phyloP scores from a whole-genome alignment of 805 yeast species.

The Kluyveromyces dobzhanskii region DNA sequence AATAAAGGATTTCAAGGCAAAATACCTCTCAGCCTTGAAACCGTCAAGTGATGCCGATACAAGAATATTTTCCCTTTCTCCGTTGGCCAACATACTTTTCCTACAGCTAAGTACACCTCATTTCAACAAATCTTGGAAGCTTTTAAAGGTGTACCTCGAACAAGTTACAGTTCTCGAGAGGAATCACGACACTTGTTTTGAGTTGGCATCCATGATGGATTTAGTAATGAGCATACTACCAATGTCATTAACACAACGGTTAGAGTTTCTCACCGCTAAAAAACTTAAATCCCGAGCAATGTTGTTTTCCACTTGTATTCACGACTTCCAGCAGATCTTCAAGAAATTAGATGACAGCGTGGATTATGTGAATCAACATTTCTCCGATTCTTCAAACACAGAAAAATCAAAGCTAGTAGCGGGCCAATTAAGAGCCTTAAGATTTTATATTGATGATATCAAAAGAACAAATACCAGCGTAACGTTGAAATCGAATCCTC shows the following conservation, averaged over 20 bases:
- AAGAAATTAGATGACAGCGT: slow-evolving; percentile 28
- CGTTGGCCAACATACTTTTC: slow-evolving; percentile 50
- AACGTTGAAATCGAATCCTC: neutral
- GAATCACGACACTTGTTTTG: slow-evolving; percentile 31
- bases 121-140: slow-evolving; percentile 37
- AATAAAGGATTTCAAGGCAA: slow-evolving; percentile 31
- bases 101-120: slow-evolving; percentile 43
- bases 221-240: slow-evolving; percentile 45
- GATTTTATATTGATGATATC: slow-evolving; percentile 41
- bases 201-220: slow-evolving; percentile 33
- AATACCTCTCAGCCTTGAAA: slow-evolving; percentile 24
- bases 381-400: slow-evolving; percentile 40
- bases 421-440: slow-evolving; percentile 44
- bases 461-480: slow-evolving; percentile 20
- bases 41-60: slow-evolving; percentile 13
- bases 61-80: slow-evolving; percentile 43
- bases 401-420: slow-evolving; percentile 50
- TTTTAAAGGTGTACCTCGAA: slow-evolving; percentile 2
- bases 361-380: slow-evolving; percentile 37
- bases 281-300: slow-evolving; percentile 30
- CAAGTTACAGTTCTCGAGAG: neutral
- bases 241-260: slow-evolving; percentile 36
- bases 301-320: slow-evolving; percentile 28
- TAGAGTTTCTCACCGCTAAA: slow-evolving; percentile 28
- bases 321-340: slow-evolving; percentile 34